These are phyloP conservation scores for Starmerella apicola DNA, from an alignment of 805 yeast genomes.

Conservation along the genomic window DNA sequence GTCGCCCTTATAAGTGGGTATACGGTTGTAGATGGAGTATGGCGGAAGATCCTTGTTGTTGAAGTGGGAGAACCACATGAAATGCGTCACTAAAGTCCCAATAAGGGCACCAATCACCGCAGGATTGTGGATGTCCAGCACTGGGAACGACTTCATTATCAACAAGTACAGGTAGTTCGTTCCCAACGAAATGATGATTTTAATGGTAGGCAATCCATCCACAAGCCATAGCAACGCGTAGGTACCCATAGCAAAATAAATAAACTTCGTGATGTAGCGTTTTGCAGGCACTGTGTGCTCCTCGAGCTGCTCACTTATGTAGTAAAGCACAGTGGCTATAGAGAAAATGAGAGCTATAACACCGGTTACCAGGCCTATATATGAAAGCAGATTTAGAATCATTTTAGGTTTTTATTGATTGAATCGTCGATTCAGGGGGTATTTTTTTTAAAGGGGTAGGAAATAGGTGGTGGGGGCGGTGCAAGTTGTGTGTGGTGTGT, in stretches of 20 bases:
- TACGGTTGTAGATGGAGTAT: conserved; percentile 30
- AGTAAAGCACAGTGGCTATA: conserved; percentile 84
- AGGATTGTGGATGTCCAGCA: conserved; percentile 60
- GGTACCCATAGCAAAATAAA: conserved; percentile 45
- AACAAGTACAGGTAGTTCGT: conserved; percentile 65
- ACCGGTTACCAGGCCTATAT: conserved; percentile 48
- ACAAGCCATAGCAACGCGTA: conserved; percentile 49
- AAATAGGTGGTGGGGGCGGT: too few species aligned
- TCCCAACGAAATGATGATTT: conserved; percentile 52
- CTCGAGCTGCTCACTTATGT: conserved; percentile 82
- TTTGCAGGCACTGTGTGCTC: conserved; percentile 82
- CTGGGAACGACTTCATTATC: conserved; percentile 73
- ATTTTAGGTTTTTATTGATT: too few species aligned
- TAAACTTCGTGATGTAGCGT: conserved; percentile 49
- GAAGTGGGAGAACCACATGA: conserved; percentile 80
- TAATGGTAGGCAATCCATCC: conserved; percentile 68
- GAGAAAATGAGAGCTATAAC: conserved; percentile 46
- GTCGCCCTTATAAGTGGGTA: conserved; percentile 46
- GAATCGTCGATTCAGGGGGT: too few species aligned
- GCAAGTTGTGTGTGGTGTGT: too few species aligned
- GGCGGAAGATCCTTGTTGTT: conserved; percentile 58
- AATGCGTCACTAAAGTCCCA: conserved; percentile 68
- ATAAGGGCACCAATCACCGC: conserved; percentile 58
- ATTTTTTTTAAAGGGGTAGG: too few species aligned
- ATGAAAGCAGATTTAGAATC: conserved; percentile 49